A percentile compares a stretch with the other conserved stretches of the same genome.
phyloP scores from a whole-genome alignment of 306 rosid species.

The Castanea mollissima region DNA sequence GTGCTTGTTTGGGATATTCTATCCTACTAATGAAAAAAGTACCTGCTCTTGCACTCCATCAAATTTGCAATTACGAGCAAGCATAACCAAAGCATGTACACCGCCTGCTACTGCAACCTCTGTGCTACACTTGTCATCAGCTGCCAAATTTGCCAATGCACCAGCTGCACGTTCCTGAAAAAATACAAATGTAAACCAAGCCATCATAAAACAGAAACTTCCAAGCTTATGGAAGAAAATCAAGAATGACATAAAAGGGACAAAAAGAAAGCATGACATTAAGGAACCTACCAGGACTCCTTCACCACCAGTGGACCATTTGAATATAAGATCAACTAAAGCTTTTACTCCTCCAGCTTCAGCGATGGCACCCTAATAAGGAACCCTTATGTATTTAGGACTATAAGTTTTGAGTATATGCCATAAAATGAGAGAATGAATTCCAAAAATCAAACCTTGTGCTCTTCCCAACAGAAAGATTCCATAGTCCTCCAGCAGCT shows the following conservation, averaged over 20 bases:
- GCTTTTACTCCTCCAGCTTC: slow-evolving; percentile 98
- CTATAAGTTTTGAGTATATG: slow-evolving; percentile 19
- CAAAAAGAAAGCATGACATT: slow-evolving; percentile 11
- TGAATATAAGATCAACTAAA: slow-evolving; percentile 94
- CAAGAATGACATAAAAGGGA: slow-evolving; percentile 12
- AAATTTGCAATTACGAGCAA: slow-evolving; percentile 92
- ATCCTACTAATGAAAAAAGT: slow-evolving; percentile 18
- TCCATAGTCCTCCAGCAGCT: slow-evolving; percentile 99
- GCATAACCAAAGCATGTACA: slow-evolving; percentile 98
- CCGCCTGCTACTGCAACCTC: slow-evolving; percentile 98
- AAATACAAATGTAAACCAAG: slow-evolving; percentile 19
- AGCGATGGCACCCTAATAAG: slow-evolving; percentile 84
- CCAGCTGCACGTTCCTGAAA: slow-evolving; percentile 99
- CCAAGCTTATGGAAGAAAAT: slow-evolving; percentile 11
- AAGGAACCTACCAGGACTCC: slow-evolving; percentile 85
- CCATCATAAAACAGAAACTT: slow-evolving; percentile 19
- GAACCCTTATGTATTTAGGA: slow-evolving; percentile 29
- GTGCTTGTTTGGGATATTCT: neutral
- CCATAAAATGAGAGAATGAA: slow-evolving; percentile 5
- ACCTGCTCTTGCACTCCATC: slow-evolving; percentile 99
- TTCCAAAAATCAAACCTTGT: slow-evolving; percentile 62
- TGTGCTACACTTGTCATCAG: slow-evolving; percentile 98
- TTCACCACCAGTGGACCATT: slow-evolving; percentile 96
- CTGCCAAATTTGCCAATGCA: slow-evolving; percentile 99
- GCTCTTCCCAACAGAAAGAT: slow-evolving; percentile 99